These are phyloP conservation scores for Cyclaneusma minus DNA, from an alignment of 2,329 filamentous ascomycete species.

Conservation along the genomic window DNA sequence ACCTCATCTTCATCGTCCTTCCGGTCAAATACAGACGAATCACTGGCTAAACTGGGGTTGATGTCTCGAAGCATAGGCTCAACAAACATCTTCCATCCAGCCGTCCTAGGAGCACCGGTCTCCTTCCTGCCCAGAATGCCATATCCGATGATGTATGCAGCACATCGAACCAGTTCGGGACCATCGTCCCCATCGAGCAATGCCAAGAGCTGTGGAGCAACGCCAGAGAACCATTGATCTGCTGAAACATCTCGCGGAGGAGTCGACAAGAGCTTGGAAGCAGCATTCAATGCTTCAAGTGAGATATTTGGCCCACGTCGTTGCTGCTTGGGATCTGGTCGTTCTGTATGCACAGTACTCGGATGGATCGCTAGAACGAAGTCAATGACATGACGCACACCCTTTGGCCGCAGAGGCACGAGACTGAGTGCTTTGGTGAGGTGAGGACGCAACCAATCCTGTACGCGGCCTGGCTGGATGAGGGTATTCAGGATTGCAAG, in stretches of 20 bases:
- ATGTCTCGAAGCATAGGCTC: constrained; percentile 38
- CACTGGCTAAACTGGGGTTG: constrained; percentile 20
- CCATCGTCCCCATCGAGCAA: constrained; percentile 47
- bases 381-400: constrained; percentile 52
- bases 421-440: constrained; percentile 41
- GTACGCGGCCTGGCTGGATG: constrained; percentile 43
- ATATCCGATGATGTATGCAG: constrained; percentile 47
- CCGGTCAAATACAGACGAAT: constrained; percentile 4
- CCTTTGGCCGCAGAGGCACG: constrained; percentile 44
- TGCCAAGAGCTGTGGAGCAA: constrained; percentile 43
- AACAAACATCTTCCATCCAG: constrained; percentile 48
- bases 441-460: constrained; percentile 41
- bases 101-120: constrained; percentile 43
- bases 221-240: constrained; percentile 41
- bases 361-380: constrained; percentile 58
- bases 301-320: constrained; percentile 45
- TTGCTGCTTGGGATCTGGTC: constrained; percentile 6
- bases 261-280: constrained; percentile 42
- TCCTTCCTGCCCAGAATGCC: constrained; percentile 49
- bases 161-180: constrained; percentile 39
- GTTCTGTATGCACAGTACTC: constrained; percentile 7
- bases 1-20: constrained; percentile 24
- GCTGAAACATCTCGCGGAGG: constrained; percentile 38
- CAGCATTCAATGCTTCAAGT: constrained; percentile 49
- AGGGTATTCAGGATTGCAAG: constrained; percentile 46